Conservation (phyloP, 352 stramenopile species). For the Pythium biforme region DNA sequence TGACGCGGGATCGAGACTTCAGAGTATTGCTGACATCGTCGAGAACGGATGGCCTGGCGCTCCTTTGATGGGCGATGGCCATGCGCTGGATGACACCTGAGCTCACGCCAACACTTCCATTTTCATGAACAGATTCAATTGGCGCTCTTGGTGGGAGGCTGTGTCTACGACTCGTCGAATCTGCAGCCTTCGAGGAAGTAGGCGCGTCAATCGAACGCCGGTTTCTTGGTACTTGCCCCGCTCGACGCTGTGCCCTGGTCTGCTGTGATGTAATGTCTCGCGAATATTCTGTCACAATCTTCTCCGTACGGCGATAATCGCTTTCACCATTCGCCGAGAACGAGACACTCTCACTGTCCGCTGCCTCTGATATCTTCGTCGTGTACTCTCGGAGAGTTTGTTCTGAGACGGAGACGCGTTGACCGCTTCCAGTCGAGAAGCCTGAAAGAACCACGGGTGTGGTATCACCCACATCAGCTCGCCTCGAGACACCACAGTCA, state of each 20-base stretch:
- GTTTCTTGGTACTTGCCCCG: neutral
- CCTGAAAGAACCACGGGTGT: neutral
- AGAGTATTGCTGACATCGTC: slow-evolving; percentile 17
- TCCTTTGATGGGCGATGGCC: slow-evolving; percentile 5
- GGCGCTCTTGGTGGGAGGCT: slow-evolving; percentile 11
- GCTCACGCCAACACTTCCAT: neutral
- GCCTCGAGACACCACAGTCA: neutral
- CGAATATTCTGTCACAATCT: neutral
- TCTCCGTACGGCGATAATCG: neutral
- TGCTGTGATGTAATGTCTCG: neutral
- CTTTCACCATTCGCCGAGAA: neutral
- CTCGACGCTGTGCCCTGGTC: neutral
- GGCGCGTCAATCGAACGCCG: slow-evolving; percentile 5
- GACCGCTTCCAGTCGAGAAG: slow-evolving; percentile 17
- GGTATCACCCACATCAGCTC: neutral
- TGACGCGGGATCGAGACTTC: neutral
- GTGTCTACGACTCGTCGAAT: neutral
- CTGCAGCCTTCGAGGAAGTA: neutral
- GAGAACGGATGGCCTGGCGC: neutral
- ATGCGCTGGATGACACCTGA: slow-evolving; percentile 18
- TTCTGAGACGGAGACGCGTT: slow-evolving; percentile 4
- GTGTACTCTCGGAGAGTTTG: slow-evolving; percentile 17
- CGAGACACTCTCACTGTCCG: neutral
- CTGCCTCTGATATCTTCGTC: neutral
- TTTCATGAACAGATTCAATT: neutral